Evolutionary conservation across 345 rosid genomes (phyloP), one percentile per base, ranked within the genome.

Genomic region (Brassica cretica): DNA sequence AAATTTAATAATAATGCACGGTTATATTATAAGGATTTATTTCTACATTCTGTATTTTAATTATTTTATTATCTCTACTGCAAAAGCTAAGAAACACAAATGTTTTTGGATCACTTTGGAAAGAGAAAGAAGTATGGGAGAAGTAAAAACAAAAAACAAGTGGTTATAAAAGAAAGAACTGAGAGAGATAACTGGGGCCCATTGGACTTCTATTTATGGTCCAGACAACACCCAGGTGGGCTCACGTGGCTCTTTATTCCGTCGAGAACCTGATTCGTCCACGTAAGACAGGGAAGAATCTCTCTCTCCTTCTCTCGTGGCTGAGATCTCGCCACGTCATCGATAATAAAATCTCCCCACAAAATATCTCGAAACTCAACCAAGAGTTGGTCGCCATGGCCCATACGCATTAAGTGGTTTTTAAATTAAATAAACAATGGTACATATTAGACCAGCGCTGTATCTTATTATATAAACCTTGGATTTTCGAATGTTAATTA

Each of bases 251-350:
- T 64, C 6, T 3, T 49, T 5, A 8, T 8, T 46, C 56, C 41
- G 0, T 33, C 68, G 41, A 77, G 91, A 87, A 79, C 79, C 61
- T 19, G 72, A 85, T 68, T 81, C 62, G 53, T 80, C 91, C 97
- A 90, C 80, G 86, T 84, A 62, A 80, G 89, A 84, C 18, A 0
- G 33, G 58, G 27, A 16, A 27, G 84, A 76, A 81, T 86, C 97
- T 66, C 78, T 18, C 25, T 59, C 66, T 51, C 75, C 51, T 21
- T 9, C 14, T 79, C 44, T 1, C 59, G 3, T 46, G 78, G 82
- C 61, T 68, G 37, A 19, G 12, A 70, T 65, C 15, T 21, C 24
- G 80, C 69, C 87, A 84, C 74, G 62, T 83, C 82, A 78, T 82
- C 64, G 5, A 67, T 61, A 6, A 15, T n/a, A 35, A 44, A 75